phyloP scores from a whole-genome alignment of 306 rosid species.

The Cucurbita maxima region DNA sequence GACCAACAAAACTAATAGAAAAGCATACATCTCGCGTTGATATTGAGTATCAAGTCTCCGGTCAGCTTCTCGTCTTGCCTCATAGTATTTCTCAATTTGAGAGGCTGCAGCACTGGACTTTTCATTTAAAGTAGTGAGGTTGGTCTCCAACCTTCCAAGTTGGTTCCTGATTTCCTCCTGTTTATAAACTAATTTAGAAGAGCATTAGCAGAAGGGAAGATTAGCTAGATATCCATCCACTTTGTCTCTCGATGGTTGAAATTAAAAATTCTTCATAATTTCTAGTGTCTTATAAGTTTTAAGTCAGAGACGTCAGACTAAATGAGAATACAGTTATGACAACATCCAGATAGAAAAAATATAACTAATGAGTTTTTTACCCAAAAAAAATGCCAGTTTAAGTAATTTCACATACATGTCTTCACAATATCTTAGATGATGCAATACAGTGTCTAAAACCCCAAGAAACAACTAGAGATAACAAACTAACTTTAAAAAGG shows the following conservation, averaged over 20 bases:
- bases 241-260: neutral
- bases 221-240: neutral
- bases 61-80: conserved; percentile 63
- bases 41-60: conserved; percentile 65
- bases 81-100: conserved; percentile 55
- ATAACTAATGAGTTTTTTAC: neutral
- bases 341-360: neutral
- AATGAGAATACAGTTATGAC: neutral
- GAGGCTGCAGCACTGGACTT: conserved; percentile 37
- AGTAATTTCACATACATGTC: neutral
- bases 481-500: neutral
- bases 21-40: conserved; percentile 67
- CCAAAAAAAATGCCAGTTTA: neutral
- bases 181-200: conserved; percentile 1
- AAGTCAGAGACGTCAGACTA: neutral
- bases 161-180: conserved; percentile 73
- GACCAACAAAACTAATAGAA: neutral
- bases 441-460: neutral
- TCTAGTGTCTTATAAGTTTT: neutral
- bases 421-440: neutral
- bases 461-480: neutral
- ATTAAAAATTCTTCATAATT: neutral
- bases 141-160: conserved; percentile 46
- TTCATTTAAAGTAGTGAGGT: conserved; percentile 36
- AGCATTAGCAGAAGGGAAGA: neutral